Evolutionary conservation across 805 yeast species (phyloP).

Genomic region (Ogataea methanolica): DNA sequence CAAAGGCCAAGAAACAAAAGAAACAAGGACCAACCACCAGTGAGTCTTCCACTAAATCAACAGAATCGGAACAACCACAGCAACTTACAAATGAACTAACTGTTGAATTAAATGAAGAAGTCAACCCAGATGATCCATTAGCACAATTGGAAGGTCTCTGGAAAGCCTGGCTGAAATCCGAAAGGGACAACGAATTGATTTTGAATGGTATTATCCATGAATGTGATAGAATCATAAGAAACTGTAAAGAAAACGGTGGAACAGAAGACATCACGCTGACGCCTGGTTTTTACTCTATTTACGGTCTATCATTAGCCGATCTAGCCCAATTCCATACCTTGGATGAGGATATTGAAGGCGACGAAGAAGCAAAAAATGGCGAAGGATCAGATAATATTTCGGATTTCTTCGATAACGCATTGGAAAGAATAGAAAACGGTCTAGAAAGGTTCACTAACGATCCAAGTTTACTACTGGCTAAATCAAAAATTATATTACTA

Average conservation of each 20-base stretch:
- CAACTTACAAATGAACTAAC: conserved; percentile 37
- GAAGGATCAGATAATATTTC: conserved; percentile 31
- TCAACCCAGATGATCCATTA: conserved; percentile 74
- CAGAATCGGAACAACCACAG: conserved; percentile 6
- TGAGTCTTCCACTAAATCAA: conserved; percentile 7
- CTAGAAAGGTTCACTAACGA: conserved; percentile 44
- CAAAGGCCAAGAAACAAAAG: conserved; percentile 40
- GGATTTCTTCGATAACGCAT: conserved; percentile 64
- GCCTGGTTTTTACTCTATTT: conserved; percentile 63
- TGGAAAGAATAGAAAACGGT: conserved; percentile 66
- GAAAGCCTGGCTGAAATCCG: conserved; percentile 53
- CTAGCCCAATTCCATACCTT: conserved; percentile 49
- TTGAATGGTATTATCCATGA: conserved; percentile 88
- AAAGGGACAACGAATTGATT: conserved; percentile 57
- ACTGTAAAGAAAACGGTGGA: conserved; percentile 27
- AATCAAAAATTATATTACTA: conserved; percentile 50
- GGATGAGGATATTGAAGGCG: conserved; percentile 16
- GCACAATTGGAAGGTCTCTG: conserved; percentile 72
- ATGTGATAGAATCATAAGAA: conserved; percentile 73
- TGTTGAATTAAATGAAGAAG: conserved; percentile 66
- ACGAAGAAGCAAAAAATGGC: conserved; percentile 17
- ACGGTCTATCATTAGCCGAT: conserved; percentile 67
- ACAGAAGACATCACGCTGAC: conserved; percentile 32
- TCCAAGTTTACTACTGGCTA: conserved; percentile 43
- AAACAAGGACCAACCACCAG: conserved; percentile 26